Percentiles rank a stretch among this genome's conserved stretches.
Conservation (phyloP, 73 alveolate species). For the Symbiodinium natans region DNA sequence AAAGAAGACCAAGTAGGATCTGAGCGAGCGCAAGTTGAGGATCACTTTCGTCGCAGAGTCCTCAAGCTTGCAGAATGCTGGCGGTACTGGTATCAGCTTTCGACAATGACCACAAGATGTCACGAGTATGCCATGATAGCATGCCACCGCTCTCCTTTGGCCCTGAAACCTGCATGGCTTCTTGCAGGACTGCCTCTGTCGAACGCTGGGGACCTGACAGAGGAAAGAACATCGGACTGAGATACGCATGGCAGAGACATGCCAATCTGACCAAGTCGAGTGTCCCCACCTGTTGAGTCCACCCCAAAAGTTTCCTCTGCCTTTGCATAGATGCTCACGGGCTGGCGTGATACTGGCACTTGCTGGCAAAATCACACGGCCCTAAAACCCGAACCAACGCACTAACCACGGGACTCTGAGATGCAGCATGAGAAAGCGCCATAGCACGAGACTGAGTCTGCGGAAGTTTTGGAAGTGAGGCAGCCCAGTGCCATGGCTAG, state of each 20-base stretch:
- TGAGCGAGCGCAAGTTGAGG: conserved; percentile 23
- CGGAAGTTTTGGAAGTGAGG: too few species aligned
- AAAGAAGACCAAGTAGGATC: not conserved
- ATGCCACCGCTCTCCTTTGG: not conserved
- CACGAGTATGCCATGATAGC: not conserved
- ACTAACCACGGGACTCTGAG: too few species aligned
- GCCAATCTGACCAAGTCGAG: too few species aligned
- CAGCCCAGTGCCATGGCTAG: too few species aligned
- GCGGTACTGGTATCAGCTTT: too few species aligned
- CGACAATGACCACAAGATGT: not conserved
- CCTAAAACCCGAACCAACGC: too few species aligned
- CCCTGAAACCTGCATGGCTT: not conserved
- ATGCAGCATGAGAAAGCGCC: too few species aligned
- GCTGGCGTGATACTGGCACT: too few species aligned
- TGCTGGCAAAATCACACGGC: too few species aligned
- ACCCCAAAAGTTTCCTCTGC: conserved; percentile 7
- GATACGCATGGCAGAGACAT: not conserved
- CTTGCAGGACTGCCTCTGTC: not conserved
- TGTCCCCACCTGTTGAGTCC: not conserved
- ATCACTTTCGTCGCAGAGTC: conserved; percentile 53
- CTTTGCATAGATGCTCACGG: not conserved
- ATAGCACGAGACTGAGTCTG: too few species aligned
- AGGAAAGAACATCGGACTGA: not conserved
- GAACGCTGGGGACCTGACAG: not conserved
- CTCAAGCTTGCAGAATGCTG: not conserved